A percentile compares a stretch with the other conserved stretches of the same genome.
Evolutionary conservation across 1,139 yeast genomes (phyloP).

Genomic region (Kodamaea sp.): DNA sequence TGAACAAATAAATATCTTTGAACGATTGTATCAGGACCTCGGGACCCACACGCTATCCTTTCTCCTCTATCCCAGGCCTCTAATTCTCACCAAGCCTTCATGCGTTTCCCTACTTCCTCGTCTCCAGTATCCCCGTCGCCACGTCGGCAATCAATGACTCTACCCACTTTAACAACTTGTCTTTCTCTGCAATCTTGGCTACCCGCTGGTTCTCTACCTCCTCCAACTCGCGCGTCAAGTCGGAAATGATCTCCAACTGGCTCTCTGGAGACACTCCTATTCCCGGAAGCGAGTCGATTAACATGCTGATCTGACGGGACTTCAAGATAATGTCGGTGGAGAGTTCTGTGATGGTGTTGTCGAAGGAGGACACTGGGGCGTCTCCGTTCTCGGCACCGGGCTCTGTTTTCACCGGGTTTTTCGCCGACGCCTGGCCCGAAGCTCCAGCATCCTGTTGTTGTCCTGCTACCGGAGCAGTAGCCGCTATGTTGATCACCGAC

Average conservation of each 20-base stretch:
- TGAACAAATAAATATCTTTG: no score
- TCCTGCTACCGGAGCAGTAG: slow-evolving; percentile 47
- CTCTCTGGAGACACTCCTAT: slow-evolving; percentile 80
- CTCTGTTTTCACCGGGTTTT: not conserved
- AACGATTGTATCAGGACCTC: no score
- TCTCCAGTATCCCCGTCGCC: slow-evolving; percentile 54
- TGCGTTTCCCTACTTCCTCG: slow-evolving; percentile 17
- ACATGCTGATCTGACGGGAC: slow-evolving; percentile 80
- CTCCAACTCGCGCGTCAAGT: slow-evolving; percentile 64
- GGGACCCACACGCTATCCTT: no score
- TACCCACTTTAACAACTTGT: slow-evolving; percentile 61
- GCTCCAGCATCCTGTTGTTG: slow-evolving; percentile 49
- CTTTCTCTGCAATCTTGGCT: slow-evolving; percentile 64
- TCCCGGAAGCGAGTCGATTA: slow-evolving; percentile 91
- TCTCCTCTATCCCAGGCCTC: not conserved
- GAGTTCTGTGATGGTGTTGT: slow-evolving; percentile 65
- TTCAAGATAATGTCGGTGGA: slow-evolving; percentile 83
- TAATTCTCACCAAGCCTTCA: not conserved
- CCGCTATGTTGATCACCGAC: slow-evolving; percentile 44
- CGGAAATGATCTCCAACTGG: slow-evolving; percentile 65
- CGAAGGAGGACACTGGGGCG: slow-evolving; percentile 29
- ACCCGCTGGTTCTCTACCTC: slow-evolving; percentile 62
- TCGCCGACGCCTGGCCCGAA: slow-evolving; percentile 10
- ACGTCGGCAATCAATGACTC: slow-evolving; percentile 68
- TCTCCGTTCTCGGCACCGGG: slow-evolving; percentile 17